A percentile compares a stretch with the other conserved stretches of the same genome.
These are phyloP conservation scores for Excoecaria cochinchinensis DNA, from an alignment of 345 rosid species.

Conservation along the genomic window DNA sequence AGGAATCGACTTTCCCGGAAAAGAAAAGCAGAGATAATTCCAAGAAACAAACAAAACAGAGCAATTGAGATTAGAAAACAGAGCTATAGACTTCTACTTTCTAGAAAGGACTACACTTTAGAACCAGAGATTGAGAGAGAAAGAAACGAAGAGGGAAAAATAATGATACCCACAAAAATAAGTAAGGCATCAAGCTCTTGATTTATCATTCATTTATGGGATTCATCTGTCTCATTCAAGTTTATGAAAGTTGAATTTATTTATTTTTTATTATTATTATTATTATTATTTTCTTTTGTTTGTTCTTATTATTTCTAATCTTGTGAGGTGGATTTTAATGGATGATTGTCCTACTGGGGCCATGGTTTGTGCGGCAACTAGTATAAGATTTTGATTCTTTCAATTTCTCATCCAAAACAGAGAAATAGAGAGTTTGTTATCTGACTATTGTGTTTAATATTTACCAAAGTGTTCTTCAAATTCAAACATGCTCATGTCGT, in stretches of 20 bases:
- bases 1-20: conserved; percentile 24
- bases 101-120: background rate
- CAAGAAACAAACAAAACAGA: background rate
- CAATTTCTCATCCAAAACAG: background rate
- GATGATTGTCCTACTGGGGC: background rate
- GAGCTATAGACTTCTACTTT: background rate
- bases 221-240: background rate
- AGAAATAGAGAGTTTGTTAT: too few species aligned
- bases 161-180: background rate
- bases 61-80: background rate
- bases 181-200: conserved; percentile 7
- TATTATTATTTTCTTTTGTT: background rate
- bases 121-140: background rate
- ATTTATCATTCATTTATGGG: conserved; percentile 3
- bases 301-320: background rate
- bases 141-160: background rate
- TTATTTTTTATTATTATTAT: background rate
- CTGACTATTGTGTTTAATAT: too few species aligned
- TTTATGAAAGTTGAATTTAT: background rate
- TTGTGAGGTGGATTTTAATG: background rate
- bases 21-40: conserved; percentile 13
- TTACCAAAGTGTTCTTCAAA: too few species aligned
- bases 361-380: background rate
- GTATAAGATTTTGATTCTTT: conserved; percentile 13
- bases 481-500: too few species aligned